Conservation (phyloP, 768 basidiomycete species). For the Trametes meyenii region DNA sequence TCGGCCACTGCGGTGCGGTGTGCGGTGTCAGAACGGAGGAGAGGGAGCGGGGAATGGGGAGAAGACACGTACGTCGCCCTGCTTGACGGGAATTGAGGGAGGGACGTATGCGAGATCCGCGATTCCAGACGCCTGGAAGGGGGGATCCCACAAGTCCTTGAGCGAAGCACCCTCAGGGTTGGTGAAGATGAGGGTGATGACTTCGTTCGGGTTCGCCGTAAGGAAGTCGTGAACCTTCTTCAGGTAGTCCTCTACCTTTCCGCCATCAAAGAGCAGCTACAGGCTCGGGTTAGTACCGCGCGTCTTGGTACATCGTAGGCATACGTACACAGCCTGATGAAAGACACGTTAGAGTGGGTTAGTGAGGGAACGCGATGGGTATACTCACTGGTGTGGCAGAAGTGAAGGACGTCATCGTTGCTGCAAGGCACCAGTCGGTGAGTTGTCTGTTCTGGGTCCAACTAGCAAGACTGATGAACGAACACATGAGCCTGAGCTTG, state of each 20-base stretch:
- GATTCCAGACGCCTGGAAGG: conserved; percentile 53
- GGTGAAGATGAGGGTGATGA: conserved; percentile 66
- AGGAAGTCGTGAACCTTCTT: conserved; percentile 52
- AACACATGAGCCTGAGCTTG: conserved; percentile 51
- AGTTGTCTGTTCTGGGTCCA: neutral
- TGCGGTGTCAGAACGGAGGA: neutral
- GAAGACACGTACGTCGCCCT: conserved; percentile 25
- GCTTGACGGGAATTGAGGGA: conserved; percentile 34
- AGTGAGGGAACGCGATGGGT: conserved; percentile 8
- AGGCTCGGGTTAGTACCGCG: neutral
- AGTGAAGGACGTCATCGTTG: conserved; percentile 52
- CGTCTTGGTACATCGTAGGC: neutral
- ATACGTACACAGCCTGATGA: conserved; percentile 25
- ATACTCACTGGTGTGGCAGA: conserved; percentile 66
- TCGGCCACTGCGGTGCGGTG: conserved; percentile 56
- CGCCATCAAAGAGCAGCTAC: conserved; percentile 54
- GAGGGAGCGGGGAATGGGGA: neutral
- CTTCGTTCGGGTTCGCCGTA: conserved; percentile 64
- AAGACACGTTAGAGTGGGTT: neutral
- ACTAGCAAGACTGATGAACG: conserved; percentile 1
- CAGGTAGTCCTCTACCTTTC: conserved; percentile 43
- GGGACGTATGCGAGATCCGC: conserved; percentile 51
- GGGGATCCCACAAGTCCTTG: conserved; percentile 50
- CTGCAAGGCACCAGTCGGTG: conserved; percentile 13
- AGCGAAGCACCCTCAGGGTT: conserved; percentile 62